A percentile compares a stretch with the other conserved stretches of the same genome.
These are phyloP conservation scores for Malassezia globosa DNA, from an alignment of 1,284 basidiomycete genomes.

Conservation along the genomic window DNA sequence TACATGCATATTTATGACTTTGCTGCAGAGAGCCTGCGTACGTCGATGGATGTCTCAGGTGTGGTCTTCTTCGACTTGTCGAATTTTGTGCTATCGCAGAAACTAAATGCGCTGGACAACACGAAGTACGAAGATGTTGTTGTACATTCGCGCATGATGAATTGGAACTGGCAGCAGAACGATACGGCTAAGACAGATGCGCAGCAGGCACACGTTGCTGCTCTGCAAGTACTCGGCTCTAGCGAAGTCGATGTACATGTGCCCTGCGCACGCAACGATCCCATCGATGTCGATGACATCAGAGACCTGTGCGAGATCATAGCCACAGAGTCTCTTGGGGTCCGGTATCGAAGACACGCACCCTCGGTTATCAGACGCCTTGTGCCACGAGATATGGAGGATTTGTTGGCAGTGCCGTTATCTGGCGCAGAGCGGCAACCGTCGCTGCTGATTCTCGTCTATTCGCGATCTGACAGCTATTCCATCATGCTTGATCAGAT, in stretches of 20 bases:
- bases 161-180: neutral
- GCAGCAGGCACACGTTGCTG: constrained; percentile 21
- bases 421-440: constrained; percentile 84
- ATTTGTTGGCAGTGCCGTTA: constrained; percentile 56
- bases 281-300: constrained; percentile 4
- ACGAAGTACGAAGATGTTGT: constrained; percentile 19
- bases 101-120: constrained; percentile 24
- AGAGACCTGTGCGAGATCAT: constrained; percentile 38
- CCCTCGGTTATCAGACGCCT: constrained; percentile 35
- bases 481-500: constrained; percentile 71
- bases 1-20: constrained; percentile 61
- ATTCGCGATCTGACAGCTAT: neutral
- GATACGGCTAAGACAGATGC: neutral
- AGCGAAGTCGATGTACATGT: constrained; percentile 18
- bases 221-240: constrained; percentile 37
- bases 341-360: constrained; percentile 28
- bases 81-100: constrained; percentile 53
- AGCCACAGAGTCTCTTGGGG: constrained; percentile 21
- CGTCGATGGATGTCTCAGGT: constrained; percentile 80
- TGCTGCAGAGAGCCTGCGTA: constrained; percentile 73
- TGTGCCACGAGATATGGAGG: constrained; percentile 27
- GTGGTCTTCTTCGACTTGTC: constrained; percentile 82
- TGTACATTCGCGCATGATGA: neutral
- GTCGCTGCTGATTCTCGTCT: constrained; percentile 68
- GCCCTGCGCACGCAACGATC: neutral